Percentiles rank a stretch among this genome's conserved stretches.
Conservation (phyloP, 2,329 filamentous ascomycete species). For the Cephalotrichum gorgonifer region DNA sequence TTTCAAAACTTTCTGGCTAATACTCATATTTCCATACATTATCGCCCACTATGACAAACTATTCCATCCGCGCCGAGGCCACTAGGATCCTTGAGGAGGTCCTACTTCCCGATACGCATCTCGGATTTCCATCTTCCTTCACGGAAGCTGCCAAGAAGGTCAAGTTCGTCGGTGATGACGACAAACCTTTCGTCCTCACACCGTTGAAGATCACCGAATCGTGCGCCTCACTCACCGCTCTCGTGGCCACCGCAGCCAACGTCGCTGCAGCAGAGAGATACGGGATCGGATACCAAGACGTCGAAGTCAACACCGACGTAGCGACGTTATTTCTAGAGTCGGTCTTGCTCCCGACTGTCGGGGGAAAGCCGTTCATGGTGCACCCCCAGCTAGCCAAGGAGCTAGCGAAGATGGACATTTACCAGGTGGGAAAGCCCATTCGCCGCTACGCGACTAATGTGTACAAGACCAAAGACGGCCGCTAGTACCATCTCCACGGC, state of each 20-base stretch:
- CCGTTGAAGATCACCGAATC: slow-evolving; percentile 32
- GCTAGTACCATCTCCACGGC: slow-evolving; percentile 14
- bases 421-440: slow-evolving; percentile 13
- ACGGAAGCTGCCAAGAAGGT: not conserved
- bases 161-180: not conserved
- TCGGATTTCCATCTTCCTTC: not conserved
- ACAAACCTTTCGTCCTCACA: slow-evolving; percentile 14
- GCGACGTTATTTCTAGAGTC: slow-evolving; percentile 6
- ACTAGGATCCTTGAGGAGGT: slow-evolving; percentile 1
- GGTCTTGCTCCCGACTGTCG: slow-evolving; percentile 7
- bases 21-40: not conserved
- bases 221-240: slow-evolving; percentile 25
- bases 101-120: not conserved
- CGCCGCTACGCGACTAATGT: slow-evolving; percentile 15
- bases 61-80: not conserved
- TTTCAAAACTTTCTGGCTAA: not conserved
- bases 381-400: slow-evolving; percentile 14
- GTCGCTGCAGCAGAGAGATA: slow-evolving; percentile 6
- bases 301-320: slow-evolving; percentile 7
- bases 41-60: not conserved
- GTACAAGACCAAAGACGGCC: slow-evolving; percentile 11
- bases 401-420: slow-evolving; percentile 7
- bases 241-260: slow-evolving; percentile 11
- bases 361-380: slow-evolving; percentile 7
- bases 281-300: slow-evolving; percentile 5